Conservation (phyloP, 129 eudicot genomes). For the Erigeron canadensis region DNA sequence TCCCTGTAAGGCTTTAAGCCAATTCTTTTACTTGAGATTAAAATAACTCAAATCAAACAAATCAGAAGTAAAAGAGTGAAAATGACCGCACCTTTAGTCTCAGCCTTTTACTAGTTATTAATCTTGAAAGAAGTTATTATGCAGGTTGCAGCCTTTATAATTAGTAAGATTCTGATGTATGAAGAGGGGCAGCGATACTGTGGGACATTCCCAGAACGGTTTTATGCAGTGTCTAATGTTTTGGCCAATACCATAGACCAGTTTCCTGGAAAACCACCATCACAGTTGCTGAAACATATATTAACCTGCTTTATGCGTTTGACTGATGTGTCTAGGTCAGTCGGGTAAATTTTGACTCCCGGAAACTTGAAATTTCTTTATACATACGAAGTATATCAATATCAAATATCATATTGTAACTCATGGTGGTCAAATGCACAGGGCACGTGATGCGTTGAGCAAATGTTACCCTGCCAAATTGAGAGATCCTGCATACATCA, state of each 20-base stretch:
- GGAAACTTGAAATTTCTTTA: neutral
- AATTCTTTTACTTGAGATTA: neutral
- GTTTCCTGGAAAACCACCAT: slow-evolving; percentile 22
- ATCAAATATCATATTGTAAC: slow-evolving; percentile 6
- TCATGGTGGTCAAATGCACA: slow-evolving; percentile 28
- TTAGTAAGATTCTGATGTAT: slow-evolving; percentile 34
- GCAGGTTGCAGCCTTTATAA: slow-evolving; percentile 40
- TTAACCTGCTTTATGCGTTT: slow-evolving; percentile 37
- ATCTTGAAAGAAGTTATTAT: neutral
- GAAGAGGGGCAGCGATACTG: slow-evolving; percentile 39
- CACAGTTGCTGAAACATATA: slow-evolving; percentile 35
- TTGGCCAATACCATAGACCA: slow-evolving; percentile 24
- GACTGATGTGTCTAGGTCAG: slow-evolving; percentile 45
- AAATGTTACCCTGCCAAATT: slow-evolving; percentile 33
- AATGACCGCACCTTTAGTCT: neutral
- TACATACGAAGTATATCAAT: neutral
- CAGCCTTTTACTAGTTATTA: neutral
- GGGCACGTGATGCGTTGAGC: slow-evolving; percentile 36
- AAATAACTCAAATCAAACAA: neutral
- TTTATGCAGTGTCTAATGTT: slow-evolving; percentile 28
- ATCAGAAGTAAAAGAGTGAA: neutral
- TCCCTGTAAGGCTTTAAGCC: neutral
- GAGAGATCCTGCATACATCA: slow-evolving; percentile 29
- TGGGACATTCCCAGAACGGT: slow-evolving; percentile 26
- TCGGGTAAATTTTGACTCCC: slow-evolving; percentile 34